Evolutionary conservation across 2,329 filamentous ascomycete species (phyloP).

Genomic region (Ophiostoma himal-ulmi): DNA sequence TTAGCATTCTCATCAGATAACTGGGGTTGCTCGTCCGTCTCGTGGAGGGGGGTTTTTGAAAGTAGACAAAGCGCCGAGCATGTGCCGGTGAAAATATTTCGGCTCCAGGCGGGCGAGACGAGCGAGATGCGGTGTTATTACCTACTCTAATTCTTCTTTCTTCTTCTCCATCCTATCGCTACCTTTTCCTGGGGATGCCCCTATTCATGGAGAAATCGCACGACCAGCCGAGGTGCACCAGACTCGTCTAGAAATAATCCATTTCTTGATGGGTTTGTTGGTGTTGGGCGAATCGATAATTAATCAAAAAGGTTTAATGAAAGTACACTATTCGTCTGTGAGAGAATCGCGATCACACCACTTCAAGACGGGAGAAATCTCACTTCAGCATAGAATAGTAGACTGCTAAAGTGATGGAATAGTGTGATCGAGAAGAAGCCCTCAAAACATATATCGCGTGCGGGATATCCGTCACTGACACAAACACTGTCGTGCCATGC

Average conservation of each 20-base stretch:
- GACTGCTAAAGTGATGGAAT: neutral
- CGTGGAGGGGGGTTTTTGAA: conserved; percentile 6
- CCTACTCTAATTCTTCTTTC: neutral
- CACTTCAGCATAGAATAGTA: neutral
- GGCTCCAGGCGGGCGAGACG: neutral
- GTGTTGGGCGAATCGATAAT: neutral
- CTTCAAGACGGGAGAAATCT: neutral
- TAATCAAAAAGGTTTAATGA: neutral
- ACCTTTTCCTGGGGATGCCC: neutral
- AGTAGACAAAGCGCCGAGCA: conserved; percentile 10
- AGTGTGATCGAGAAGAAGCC: neutral
- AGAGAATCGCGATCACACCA: neutral
- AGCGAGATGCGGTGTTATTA: neutral
- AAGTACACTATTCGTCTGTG: neutral
- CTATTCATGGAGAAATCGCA: neutral
- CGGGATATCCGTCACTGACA: neutral
- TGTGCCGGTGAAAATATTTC: conserved; percentile 10
- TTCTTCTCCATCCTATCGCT: neutral
- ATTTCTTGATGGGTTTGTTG: neutral
- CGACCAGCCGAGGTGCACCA: neutral
- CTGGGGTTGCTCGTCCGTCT: neutral
- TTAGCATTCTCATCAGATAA: conserved; percentile 6
- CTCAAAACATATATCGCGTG: neutral
- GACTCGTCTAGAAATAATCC: neutral
- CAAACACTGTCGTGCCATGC: neutral